Base-by-base conservation (phyloP, 2,329 filamentous ascomycete species). In the Microcyclospora tardicrescens region DNA sequence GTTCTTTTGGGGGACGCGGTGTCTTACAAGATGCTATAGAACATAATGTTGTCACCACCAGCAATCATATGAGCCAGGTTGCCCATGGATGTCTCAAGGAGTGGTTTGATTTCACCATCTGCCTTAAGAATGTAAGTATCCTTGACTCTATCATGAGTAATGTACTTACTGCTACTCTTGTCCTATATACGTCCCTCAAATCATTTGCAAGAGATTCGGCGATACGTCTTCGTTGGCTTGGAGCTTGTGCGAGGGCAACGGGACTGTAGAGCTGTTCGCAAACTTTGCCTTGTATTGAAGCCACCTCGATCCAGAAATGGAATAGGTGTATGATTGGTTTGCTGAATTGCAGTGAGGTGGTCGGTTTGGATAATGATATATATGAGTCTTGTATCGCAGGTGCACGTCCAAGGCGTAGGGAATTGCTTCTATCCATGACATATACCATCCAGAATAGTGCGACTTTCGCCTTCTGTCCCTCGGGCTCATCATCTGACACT, bases 371-470 rank as follows among this genome's bases (percentile, higher is more conserved):
- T 63, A 1, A 68, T 69, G 37, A 24, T 24, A 78, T 72, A 36
- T 78, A 74, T 51, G 69, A 75, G 39, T 76, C 73, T 35, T 72
- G 71, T 28, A 81, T 70, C 6, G 67, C 61, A 0, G 73, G 44
- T 10, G 42, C 40, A 11, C 75, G 68, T 0, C 77, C 77, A 2
- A 80, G 61, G 2, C 75, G 65, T 31, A 81, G 60, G 0, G 72
- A 68, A 10, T 81, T 59, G 2, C 66, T 66, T 42, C 72, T 76
- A 46, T 80, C 72, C 10, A 77, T 59, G 6, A 69, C 66, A 50
- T 79, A 80, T 1, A 71, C 56, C 29, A 64, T 66, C 75, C 74
- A 79, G 49, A 79, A 79, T 8, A 77, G 49, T 1, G 62, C 46
- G 1, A 53, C 59, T 46, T 62, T 63, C 50, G 56, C 24, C 41